Conservation (phyloP, 1,284 basidiomycete species). For the Macrocystidia cucumis region DNA sequence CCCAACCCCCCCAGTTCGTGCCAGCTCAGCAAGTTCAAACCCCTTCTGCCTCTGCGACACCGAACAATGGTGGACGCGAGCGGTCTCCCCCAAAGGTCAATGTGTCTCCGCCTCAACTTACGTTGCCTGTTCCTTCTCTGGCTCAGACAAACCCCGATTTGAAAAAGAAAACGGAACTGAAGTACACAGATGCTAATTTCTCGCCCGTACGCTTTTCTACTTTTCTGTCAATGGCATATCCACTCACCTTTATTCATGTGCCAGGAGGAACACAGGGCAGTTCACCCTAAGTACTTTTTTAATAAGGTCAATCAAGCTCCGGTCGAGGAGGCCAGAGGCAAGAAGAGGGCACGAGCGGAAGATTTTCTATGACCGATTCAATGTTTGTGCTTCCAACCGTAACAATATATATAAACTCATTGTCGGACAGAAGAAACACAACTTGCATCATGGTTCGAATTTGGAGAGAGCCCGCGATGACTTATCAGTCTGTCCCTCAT, state of each 20-base stretch:
- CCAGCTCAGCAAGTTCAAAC: conserved; percentile 10
- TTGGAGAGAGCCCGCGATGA: conserved; percentile 7
- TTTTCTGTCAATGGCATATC: not conserved
- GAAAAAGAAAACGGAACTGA: conserved; percentile 73
- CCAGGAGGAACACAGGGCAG: conserved; percentile 79
- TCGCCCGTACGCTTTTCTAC: conserved; percentile 45
- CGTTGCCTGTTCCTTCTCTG: conserved; percentile 48
- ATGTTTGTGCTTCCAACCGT: conserved; percentile 10
- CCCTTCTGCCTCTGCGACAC: conserved; percentile 10
- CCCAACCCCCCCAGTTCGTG: conserved; percentile 16
- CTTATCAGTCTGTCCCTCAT: conserved; percentile 22
- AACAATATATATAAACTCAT: conserved; percentile 1
- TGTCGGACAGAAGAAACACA: conserved; percentile 7
- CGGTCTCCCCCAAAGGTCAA: too few species aligned
- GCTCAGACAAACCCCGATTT: conserved; percentile 62
- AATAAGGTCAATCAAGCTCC: conserved; percentile 30
- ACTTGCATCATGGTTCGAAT: conserved; percentile 2
- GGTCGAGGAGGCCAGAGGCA: conserved; percentile 59
- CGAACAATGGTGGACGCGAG: conserved; percentile 3
- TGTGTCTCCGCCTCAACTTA: conserved; percentile 35
- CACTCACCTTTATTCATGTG: conserved; percentile 4
- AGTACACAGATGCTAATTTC: conserved; percentile 72
- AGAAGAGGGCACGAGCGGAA: conserved; percentile 72
- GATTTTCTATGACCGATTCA: conserved; percentile 54
- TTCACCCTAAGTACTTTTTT: conserved; percentile 66